Base-by-base conservation (phyloP, 2,329 filamentous ascomycete species). In the Cordyceps javanica region DNA sequence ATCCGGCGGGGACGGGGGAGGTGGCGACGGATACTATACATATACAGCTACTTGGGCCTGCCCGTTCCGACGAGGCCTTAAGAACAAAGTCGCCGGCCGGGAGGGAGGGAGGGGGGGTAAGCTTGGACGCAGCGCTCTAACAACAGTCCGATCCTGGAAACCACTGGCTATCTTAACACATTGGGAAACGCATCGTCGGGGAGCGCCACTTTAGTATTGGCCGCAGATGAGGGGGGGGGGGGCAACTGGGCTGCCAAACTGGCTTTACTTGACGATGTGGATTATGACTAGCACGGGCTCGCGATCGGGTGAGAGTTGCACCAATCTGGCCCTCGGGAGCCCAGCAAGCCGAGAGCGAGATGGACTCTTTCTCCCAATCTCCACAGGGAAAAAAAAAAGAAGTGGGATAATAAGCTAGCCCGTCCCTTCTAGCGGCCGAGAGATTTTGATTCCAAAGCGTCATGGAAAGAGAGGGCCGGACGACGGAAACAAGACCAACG, bases 381-480 rank as follows among this genome's bases (percentile, higher is more conserved):
- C 21, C 32, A 10, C 16, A 34, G 14, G 14, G 11, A 21, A 32
- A n/a, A 19, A 49, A 55, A 55, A 55, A 9, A 55, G 46, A 34
- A 28, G 41, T 45, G 41, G 52, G 16, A 16, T 36, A 19, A 9
- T 16, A 14, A 30, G 21, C 30, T 45, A 21, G 30, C 21, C 26
- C 19, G 28, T 28, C 19, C 16, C 23, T 26, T 34, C 39, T 36
- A 34, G 14, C 14, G 26, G 8, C 28, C 19, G 13, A n/a, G 25
- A 38, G n/a, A n/a, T n/a, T n/a, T 25, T 46, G 32, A 36, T 55
- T 46, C 52, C 52, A 46, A 45, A 46, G 52, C 52, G 52, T 55
- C 52, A 55, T 42, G 19, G 39, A 42, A 42, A 23, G 30, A 32
- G 6, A 11, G 30, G 3, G 13, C 28, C 7, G 23, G n/a, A 28